phyloP scores from a whole-genome alignment of 2,329 filamentous ascomycete genomes.

The Xylariales sp. region DNA sequence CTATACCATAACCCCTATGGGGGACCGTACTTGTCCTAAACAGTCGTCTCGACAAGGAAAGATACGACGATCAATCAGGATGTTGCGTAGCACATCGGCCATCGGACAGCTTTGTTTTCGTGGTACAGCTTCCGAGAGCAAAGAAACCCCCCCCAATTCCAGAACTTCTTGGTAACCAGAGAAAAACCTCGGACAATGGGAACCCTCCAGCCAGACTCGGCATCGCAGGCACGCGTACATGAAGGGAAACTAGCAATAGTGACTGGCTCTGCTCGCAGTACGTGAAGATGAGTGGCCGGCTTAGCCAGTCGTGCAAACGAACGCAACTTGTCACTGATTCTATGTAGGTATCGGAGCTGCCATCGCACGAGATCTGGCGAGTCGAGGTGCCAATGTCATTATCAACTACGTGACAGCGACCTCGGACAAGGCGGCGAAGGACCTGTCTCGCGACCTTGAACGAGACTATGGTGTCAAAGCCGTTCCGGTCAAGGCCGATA shows the following conservation, averaged over 20 bases:
- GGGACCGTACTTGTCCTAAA: too few species aligned
- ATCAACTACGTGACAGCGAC: conserved; percentile 56
- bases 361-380: conserved; percentile 52
- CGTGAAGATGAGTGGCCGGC: conserved; percentile 10
- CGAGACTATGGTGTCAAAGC: conserved; percentile 44
- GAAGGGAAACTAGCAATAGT: conserved; percentile 48
- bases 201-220: neutral
- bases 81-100: too few species aligned
- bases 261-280: conserved; percentile 47
- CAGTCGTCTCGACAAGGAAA: too few species aligned
- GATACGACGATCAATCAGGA: too few species aligned
- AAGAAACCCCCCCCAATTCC: too few species aligned
- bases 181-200: too few species aligned
- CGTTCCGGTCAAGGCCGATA: conserved; percentile 56
- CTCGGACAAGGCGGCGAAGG: conserved; percentile 41
- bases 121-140: too few species aligned
- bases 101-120: too few species aligned
- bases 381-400: conserved; percentile 55
- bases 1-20: too few species aligned
- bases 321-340: neutral
- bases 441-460: conserved; percentile 42
- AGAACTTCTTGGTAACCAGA: too few species aligned
- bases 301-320: conserved; percentile 1
- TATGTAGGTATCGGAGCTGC: conserved; percentile 54
- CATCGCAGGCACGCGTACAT: conserved; percentile 14